Percentiles rank a stretch among this genome's conserved stretches.
These are phyloP conservation scores for Dendrobium huoshanense DNA, from an alignment of 106 monocot species.

Conservation along the genomic window DNA sequence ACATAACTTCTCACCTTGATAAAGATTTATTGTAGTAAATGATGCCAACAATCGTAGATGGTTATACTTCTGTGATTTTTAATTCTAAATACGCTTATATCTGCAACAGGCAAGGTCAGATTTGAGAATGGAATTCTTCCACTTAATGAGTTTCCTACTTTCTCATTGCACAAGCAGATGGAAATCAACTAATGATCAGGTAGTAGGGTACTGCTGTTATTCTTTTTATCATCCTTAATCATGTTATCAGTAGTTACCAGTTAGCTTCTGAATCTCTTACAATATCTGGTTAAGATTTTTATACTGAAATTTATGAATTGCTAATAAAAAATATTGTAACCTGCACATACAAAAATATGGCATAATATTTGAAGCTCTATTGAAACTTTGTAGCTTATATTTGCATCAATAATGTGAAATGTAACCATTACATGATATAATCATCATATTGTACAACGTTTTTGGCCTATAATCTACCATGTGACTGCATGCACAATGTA, in stretches of 20 bases:
- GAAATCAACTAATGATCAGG: slow-evolving; percentile 88
- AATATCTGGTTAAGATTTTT: neutral
- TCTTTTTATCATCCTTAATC: neutral
- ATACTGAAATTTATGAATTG: neutral
- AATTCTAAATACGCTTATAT: neutral
- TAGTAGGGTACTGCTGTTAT: slow-evolving; percentile 4
- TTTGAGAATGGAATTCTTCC: slow-evolving; percentile 96
- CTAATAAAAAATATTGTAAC: neutral
- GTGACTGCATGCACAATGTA: neutral
- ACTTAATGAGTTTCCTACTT: slow-evolving; percentile 94
- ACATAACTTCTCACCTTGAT: neutral
- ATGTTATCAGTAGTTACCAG: neutral
- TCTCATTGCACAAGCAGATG: slow-evolving; percentile 89
- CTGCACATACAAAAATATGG: neutral
- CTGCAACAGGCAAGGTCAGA: slow-evolving; percentile 72
- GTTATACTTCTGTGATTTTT: neutral
- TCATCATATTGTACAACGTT: neutral
- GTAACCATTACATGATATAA: neutral
- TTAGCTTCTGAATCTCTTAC: neutral
- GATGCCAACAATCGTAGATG: neutral
- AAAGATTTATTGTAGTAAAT: neutral
- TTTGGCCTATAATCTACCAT: neutral
- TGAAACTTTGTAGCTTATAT: neutral
- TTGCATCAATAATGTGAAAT: neutral
- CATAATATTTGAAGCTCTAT: neutral